Conservation (phyloP, 1,139 yeast species). For the Debaryomyces coudertii region DNA sequence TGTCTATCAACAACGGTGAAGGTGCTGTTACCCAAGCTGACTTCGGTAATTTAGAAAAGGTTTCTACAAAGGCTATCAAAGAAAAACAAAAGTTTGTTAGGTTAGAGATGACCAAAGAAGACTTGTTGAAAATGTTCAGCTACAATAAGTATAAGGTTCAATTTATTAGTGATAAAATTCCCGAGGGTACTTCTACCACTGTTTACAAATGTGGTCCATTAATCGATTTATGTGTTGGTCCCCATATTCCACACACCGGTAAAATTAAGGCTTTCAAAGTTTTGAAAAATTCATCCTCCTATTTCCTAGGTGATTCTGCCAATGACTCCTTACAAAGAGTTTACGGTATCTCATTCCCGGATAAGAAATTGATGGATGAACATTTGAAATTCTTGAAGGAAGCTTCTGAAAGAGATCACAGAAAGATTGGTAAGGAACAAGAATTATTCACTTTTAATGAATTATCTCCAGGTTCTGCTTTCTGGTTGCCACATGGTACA, state of each 20-base stretch:
- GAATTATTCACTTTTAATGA: conserved; percentile 95
- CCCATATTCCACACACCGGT: conserved; percentile 98
- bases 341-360: conserved; percentile 99
- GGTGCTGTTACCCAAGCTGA: conserved; percentile 77
- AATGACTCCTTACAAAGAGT: conserved; percentile 97
- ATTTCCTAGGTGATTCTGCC: conserved; percentile 89
- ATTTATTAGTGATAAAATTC: conserved; percentile 83
- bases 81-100: conserved; percentile 97
- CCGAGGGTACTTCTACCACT: conserved; percentile 95
- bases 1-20: conserved; percentile 82
- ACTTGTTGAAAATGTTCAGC: conserved; percentile 87
- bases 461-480: conserved; percentile 95
- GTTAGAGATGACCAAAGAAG: conserved; percentile 88
- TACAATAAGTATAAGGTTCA: conserved; percentile 96
- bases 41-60: conserved; percentile 81
- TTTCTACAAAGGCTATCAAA: conserved; percentile 89
- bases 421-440: conserved; percentile 95
- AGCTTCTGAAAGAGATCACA: conserved; percentile 96
- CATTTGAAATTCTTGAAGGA: conserved; percentile 94
- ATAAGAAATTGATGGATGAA: conserved; percentile 94
- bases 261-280: conserved; percentile 93
- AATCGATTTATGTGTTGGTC: conserved; percentile 97
- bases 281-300: conserved; percentile 93
- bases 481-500: conserved; percentile 98
- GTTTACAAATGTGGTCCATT: conserved; percentile 98